Conservation (phyloP, 495 filamentous ascomycete genomes). For the Aspergillus incahuasiensis region DNA sequence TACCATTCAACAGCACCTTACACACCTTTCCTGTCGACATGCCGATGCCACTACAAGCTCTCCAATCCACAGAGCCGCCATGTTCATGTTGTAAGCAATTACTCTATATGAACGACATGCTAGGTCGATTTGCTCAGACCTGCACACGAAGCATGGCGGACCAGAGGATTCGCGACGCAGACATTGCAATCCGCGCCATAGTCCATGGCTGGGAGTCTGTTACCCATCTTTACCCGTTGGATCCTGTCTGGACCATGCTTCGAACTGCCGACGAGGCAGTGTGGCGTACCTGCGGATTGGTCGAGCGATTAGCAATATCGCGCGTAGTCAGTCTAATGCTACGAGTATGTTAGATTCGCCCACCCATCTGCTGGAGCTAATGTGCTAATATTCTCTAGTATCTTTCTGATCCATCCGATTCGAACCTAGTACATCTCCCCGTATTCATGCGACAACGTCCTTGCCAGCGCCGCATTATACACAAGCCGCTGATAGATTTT, state of each 20-base stretch:
- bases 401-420: constrained; percentile 11
- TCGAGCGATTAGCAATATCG: constrained; percentile 9
- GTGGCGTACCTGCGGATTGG: constrained; percentile 8
- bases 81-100: constrained; percentile 8
- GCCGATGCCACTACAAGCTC: constrained; percentile 1
- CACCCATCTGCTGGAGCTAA: no score
- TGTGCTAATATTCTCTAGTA: constrained; percentile 1
- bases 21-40: constrained; percentile 8
- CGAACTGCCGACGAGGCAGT: constrained; percentile 10
- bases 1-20: constrained; percentile 6
- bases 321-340: constrained; percentile 16
- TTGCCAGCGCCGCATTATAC: constrained; percentile 12
- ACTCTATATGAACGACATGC: constrained; percentile 12
- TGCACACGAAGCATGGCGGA: not conserved
- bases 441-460: constrained; percentile 14
- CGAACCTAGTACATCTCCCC: constrained; percentile 2
- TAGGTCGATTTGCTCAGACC: not conserved
- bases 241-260: constrained; percentile 15
- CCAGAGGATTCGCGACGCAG: constrained; percentile 8
- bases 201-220: constrained; percentile 12
- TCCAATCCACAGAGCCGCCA: not conserved
- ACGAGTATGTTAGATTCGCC: constrained; percentile 11
- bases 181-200: constrained; percentile 13
- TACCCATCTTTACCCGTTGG: constrained; percentile 4
- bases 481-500: constrained; percentile 17